phyloP scores from a whole-genome alignment of 2,329 filamentous ascomycete species.

The Alternaria ventricosa region DNA sequence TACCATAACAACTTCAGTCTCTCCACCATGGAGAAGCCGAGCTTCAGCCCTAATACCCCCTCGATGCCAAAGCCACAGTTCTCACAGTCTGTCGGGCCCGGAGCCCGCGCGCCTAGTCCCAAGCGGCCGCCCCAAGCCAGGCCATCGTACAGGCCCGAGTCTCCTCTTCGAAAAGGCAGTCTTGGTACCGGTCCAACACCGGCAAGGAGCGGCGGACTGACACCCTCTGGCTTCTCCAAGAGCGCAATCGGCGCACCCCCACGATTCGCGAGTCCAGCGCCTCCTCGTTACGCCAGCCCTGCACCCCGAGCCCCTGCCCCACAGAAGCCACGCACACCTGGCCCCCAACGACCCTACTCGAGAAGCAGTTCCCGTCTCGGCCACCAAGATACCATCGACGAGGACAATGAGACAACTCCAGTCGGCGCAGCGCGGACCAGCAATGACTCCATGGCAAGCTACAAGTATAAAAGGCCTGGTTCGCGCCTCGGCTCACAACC shows the following conservation, averaged over 20 bases:
- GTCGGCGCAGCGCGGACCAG: conserved; percentile 59
- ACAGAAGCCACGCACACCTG: conserved; percentile 51
- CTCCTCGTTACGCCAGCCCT: conserved; percentile 66
- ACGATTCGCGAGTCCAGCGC: conserved; percentile 68
- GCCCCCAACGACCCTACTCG: conserved; percentile 54
- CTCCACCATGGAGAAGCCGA: conserved; percentile 59
- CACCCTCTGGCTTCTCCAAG: conserved; percentile 62
- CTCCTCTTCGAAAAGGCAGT: conserved; percentile 69
- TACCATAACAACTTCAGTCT: conserved; percentile 62
- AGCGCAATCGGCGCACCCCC: conserved; percentile 60
- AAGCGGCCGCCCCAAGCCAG: conserved; percentile 72
- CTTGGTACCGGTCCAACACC: conserved; percentile 49
- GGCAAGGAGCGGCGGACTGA: conserved; percentile 61
- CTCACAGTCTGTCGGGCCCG: conserved; percentile 84
- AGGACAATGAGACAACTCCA: conserved; percentile 55
- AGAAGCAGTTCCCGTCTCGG: conserved; percentile 56
- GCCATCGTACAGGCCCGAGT: conserved; percentile 85
- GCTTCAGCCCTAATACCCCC: conserved; percentile 57
- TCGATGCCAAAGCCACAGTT: conserved; percentile 79
- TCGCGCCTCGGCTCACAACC: conserved; percentile 45
- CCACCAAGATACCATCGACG: conserved; percentile 50
- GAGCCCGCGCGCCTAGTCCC: conserved; percentile 71
- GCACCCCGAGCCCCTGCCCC: conserved; percentile 63
- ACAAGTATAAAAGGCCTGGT: conserved; percentile 37
- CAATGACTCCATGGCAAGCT: conserved; percentile 60